A percentile compares a stretch with the other conserved stretches of the same genome.
phyloP scores from a whole-genome alignment of 2,329 filamentous ascomycete species.

The Venturia effusa region DNA sequence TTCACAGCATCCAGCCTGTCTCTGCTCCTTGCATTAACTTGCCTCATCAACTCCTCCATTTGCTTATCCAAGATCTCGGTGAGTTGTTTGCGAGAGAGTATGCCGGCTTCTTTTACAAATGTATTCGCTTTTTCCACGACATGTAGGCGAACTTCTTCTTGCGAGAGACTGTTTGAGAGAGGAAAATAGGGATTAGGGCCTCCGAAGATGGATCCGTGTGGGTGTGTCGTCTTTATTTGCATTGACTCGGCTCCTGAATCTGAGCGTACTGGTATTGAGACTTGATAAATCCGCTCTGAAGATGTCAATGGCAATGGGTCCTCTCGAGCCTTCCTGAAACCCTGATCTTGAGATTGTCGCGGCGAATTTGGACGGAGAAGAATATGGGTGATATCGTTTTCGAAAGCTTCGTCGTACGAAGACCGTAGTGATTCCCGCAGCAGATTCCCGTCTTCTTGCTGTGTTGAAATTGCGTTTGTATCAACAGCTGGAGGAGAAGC shows the following conservation, averaged over 20 bases:
- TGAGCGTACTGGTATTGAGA: not conserved
- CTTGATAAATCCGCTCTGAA: not conserved
- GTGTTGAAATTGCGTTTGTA: not conserved
- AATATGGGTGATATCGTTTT: not conserved
- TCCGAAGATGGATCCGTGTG: conserved; percentile 24
- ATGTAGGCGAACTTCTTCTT: not conserved
- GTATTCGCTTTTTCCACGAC: not conserved
- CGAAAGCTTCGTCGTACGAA: conserved; percentile 9
- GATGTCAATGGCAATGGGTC: not conserved
- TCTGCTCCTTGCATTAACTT: conserved; percentile 3
- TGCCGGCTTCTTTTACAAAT: not conserved
- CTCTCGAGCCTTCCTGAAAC: not conserved
- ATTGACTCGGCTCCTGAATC: not conserved
- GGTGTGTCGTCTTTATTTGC: not conserved
- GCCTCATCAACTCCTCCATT: not conserved
- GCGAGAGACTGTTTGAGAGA: not conserved
- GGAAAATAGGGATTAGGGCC: not conserved
- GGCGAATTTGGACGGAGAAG: conserved; percentile 4
- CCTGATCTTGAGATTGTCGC: not conserved
- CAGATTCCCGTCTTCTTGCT: not conserved
- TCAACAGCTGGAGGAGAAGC: not conserved
- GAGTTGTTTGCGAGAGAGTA: not conserved
- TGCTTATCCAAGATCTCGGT: not conserved
- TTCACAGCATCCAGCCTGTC: conserved; percentile 25
- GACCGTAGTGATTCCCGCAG: not conserved